Evolutionary conservation across 148 eudicot species (phyloP).

Genomic region (Pharnaceum exiguum): DNA sequence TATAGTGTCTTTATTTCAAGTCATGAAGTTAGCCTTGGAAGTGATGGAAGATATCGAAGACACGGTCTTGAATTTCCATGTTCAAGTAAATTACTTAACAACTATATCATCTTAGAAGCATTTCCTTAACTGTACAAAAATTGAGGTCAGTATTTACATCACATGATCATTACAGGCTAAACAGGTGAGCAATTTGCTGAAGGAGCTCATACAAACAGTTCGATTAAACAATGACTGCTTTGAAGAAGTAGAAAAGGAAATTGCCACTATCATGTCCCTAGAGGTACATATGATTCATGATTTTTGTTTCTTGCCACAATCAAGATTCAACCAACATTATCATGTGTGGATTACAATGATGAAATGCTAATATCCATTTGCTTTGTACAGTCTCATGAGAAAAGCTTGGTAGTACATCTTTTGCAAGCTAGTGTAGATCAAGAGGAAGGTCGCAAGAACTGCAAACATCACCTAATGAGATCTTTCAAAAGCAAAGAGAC

Average conservation of each 20-base stretch:
- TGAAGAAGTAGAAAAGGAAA: constrained; percentile 37
- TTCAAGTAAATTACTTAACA: constrained; percentile 37
- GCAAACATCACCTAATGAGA: constrained; percentile 27
- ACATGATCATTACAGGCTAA: constrained; percentile 47
- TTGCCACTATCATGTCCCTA: constrained; percentile 30
- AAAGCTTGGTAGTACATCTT: constrained; percentile 42
- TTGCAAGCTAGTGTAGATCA: constrained; percentile 33
- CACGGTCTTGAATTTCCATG: constrained; percentile 28
- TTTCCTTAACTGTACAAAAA: not conserved
- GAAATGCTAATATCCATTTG: not conserved
- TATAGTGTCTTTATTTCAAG: constrained; percentile 32
- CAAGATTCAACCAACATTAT: not conserved
- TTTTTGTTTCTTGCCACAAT: not conserved
- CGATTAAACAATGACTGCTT: constrained; percentile 47
- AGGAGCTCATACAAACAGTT: constrained; percentile 38
- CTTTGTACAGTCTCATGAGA: constrained; percentile 40
- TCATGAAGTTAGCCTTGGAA: constrained; percentile 44
- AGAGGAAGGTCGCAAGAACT: constrained; percentile 26
- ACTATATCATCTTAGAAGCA: not conserved
- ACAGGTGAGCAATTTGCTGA: constrained; percentile 38
- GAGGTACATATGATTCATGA: constrained; percentile 35
- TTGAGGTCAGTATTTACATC: no score
- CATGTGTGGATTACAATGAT: not conserved
- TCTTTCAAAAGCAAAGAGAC: constrained; percentile 19
- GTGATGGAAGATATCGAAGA: constrained; percentile 43